Evolutionary conservation across 1,284 basidiomycete genomes (phyloP).

Genomic region (Apiotrichum gracile): DNA sequence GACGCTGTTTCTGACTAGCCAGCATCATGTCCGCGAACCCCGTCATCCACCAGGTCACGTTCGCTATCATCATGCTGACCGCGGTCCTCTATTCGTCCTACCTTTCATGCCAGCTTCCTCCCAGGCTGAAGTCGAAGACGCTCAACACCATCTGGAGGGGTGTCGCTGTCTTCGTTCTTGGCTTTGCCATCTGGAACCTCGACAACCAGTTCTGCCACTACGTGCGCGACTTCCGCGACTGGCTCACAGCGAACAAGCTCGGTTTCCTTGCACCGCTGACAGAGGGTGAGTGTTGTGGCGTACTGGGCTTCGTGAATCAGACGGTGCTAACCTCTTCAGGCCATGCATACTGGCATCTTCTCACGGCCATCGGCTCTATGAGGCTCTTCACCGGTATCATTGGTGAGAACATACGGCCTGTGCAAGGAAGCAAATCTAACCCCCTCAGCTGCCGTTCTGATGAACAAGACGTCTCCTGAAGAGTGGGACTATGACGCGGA

Average conservation of each 20-base stretch:
- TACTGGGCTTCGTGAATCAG: no score
- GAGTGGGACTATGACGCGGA: neutral
- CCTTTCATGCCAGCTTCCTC: constrained; percentile 21
- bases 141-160: constrained; percentile 12
- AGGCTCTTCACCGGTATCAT: neutral
- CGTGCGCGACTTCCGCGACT: neutral
- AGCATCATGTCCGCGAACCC: constrained; percentile 46
- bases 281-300: neutral
- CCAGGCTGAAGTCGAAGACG: constrained; percentile 4
- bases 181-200: constrained; percentile 47
- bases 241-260: neutral
- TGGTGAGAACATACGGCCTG: neutral
- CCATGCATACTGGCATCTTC: neutral
- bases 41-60: constrained; percentile 48
- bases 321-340: no score
- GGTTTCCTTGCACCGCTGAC: neutral
- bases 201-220: constrained; percentile 46
- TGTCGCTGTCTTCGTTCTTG: constrained; percentile 11
- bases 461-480: neutral
- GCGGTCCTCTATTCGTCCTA: constrained; percentile 31
- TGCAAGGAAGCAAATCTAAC: neutral
- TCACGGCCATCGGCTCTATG: neutral
- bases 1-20: neutral
- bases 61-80: no score
- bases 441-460: neutral